These are phyloP conservation scores for Pseudogymnoascus sp. DNA, from an alignment of 2,329 filamentous ascomycete genomes.

Conservation along the genomic window DNA sequence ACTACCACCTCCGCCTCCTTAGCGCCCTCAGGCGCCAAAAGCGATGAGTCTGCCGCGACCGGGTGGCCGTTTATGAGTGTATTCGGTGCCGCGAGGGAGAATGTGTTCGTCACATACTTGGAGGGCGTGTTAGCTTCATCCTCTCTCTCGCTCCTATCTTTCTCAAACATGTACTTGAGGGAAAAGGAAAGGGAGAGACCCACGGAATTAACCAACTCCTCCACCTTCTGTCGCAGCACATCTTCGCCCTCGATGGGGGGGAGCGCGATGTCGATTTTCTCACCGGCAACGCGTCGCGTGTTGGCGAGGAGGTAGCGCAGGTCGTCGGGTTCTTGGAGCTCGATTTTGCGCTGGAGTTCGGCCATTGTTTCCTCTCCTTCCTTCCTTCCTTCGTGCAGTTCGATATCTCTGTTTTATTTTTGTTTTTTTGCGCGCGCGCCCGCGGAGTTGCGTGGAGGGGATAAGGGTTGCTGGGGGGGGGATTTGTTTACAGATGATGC, in stretches of 20 bases:
- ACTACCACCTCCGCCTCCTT: slow-evolving; percentile 22
- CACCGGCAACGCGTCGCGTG: slow-evolving; percentile 57
- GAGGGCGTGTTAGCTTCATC: not conserved
- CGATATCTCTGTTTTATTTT: too few relatives aligned
- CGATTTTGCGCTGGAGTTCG: slow-evolving; percentile 59
- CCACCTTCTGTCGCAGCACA: slow-evolving; percentile 49
- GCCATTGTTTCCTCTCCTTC: slow-evolving; percentile 18
- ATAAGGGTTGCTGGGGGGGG: not conserved
- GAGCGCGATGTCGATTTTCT: slow-evolving; percentile 59
- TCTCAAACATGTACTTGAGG: too few relatives aligned
- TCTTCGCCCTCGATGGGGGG: slow-evolving; percentile 54
- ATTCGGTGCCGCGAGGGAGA: slow-evolving; percentile 48
- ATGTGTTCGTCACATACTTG: slow-evolving; percentile 50
- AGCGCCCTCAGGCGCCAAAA: slow-evolving; percentile 26
- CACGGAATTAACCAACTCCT: slow-evolving; percentile 51
- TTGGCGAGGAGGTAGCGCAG: slow-evolving; percentile 61
- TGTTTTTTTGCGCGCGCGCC: too few relatives aligned
- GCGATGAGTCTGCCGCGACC: slow-evolving; percentile 33
- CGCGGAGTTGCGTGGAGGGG: not conserved
- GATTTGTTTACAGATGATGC: not conserved
- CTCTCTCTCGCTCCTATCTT: too few relatives aligned
- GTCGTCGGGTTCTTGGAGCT: slow-evolving; percentile 69
- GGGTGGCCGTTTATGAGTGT: slow-evolving; percentile 54
- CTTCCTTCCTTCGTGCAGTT: too few relatives aligned
- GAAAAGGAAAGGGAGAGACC: slow-evolving; percentile 11